phyloP scores from a whole-genome alignment of 2,329 filamentous ascomycete species.

The Cercospora berteroae region DNA sequence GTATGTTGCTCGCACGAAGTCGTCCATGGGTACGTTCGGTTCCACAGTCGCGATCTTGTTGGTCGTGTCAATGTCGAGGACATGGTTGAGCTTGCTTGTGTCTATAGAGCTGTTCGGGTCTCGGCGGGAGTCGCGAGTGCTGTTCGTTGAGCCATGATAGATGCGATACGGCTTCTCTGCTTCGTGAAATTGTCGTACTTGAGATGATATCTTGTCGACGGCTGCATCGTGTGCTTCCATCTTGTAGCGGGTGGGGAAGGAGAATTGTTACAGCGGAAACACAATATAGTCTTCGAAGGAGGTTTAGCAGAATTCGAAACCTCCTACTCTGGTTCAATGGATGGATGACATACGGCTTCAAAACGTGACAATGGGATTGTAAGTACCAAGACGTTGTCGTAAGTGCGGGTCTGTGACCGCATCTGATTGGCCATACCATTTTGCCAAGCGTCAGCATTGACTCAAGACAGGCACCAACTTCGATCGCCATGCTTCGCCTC shows the following conservation, averaged over 20 bases:
- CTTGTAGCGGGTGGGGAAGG: background rate
- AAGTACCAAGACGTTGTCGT: background rate
- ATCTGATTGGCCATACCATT: background rate
- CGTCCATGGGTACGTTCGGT: constrained; percentile 68
- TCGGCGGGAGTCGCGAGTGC: constrained; percentile 40
- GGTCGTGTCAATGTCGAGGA: constrained; percentile 45
- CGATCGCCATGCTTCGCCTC: background rate
- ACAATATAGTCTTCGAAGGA: background rate
- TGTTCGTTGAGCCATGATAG: constrained; percentile 58
- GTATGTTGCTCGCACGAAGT: constrained; percentile 58
- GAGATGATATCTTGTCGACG: constrained; percentile 11
- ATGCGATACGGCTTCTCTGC: constrained; percentile 51
- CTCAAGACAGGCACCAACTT: background rate
- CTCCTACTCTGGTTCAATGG: background rate
- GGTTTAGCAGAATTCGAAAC: background rate
- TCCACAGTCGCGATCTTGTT: constrained; percentile 56
- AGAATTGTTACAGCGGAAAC: background rate
- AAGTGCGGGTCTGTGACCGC: background rate
- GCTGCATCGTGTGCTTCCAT: constrained; percentile 14
- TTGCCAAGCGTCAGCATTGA: background rate
- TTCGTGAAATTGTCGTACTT: constrained; percentile 43
- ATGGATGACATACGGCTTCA: background rate
- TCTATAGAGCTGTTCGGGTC: constrained; percentile 47
- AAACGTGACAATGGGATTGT: background rate
- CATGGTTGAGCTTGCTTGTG: constrained; percentile 49